Conservation (phyloP, 768 basidiomycete genomes). For the Mycena capillaripes region DNA sequence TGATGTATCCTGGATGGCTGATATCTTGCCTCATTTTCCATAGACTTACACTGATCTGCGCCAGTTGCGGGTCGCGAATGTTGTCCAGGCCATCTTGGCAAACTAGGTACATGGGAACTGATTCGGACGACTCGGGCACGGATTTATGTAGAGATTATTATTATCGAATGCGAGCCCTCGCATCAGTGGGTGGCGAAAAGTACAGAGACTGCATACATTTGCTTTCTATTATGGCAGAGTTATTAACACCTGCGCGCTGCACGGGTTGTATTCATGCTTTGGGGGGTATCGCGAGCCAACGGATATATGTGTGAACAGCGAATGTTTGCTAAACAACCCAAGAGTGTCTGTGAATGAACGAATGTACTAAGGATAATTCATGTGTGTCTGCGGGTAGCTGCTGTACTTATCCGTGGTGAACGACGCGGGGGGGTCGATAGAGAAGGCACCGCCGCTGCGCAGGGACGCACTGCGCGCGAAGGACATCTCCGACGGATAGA, state of each 20-base stretch:
- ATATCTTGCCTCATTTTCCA: conserved; percentile 8
- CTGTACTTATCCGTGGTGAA: conserved; percentile 22
- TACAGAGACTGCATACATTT: too few species aligned
- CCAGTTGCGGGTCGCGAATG: conserved; percentile 90
- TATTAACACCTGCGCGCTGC: too few species aligned
- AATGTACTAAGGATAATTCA: conserved; percentile 20
- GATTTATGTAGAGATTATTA: neutral
- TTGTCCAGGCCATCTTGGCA: conserved; percentile 92
- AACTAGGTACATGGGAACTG: conserved; percentile 58
- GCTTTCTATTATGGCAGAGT: too few species aligned
- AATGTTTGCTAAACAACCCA: neutral
- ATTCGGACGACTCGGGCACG: neutral
- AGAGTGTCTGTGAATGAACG: neutral
- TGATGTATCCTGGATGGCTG: conserved; percentile 11
- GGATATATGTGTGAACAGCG: neutral
- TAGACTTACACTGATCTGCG: conserved; percentile 98
- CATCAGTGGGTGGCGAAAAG: neutral
- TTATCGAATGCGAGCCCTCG: neutral
- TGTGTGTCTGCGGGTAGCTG: neutral
- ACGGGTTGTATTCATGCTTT: neutral
- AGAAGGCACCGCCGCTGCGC: neutral
- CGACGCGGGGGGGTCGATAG: neutral
- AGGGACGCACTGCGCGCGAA: conserved; percentile 15
- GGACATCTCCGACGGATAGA: conserved; percentile 30
- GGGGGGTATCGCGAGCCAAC: conserved; percentile 15